Percentiles rank a stretch among this genome's conserved stretches.
These are phyloP conservation scores for Hypsizygus ulmarius DNA, from an alignment of 1,284 basidiomycete species.

Conservation along the genomic window DNA sequence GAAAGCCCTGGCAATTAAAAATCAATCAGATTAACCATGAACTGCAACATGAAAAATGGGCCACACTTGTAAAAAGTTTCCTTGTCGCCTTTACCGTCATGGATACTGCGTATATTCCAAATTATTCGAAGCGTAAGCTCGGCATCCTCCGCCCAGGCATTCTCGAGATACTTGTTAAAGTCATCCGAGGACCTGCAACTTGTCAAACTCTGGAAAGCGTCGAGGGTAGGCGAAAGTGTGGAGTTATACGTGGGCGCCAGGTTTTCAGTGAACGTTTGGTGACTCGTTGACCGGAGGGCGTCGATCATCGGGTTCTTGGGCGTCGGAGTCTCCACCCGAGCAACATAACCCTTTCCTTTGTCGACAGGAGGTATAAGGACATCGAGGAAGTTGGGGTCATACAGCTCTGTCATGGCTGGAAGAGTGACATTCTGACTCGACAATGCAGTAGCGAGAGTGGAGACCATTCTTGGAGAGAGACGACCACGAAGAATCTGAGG, in stretches of 20 bases:
- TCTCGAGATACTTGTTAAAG: conserved; percentile 35
- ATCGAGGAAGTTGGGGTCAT: conserved; percentile 49
- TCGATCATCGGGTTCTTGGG: conserved; percentile 51
- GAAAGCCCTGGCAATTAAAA: conserved; percentile 40
- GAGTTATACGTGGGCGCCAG: conserved; percentile 44
- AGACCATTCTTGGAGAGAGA: conserved; percentile 17
- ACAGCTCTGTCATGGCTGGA: conserved; percentile 51
- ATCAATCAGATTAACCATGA: background rate
- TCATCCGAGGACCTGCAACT: conserved; percentile 19
- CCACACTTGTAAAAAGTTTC: conserved; percentile 51
- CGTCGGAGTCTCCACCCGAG: conserved; percentile 2
- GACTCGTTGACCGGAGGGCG: conserved; percentile 39
- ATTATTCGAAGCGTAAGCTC: conserved; percentile 54
- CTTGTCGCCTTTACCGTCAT: conserved; percentile 56
- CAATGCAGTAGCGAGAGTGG: conserved; percentile 17
- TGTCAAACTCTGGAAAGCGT: conserved; percentile 47
- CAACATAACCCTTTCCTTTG: conserved; percentile 1
- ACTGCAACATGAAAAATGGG: conserved; percentile 25
- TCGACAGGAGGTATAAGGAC: conserved; percentile 38
- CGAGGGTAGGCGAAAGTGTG: conserved; percentile 46
- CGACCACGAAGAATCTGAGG: too few species aligned
- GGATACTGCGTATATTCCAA: conserved; percentile 61
- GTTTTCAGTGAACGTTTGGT: conserved; percentile 47
- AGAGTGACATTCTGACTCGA: conserved; percentile 34
- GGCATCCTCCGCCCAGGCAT: conserved; percentile 51